A percentile compares a stretch with the other conserved stretches of the same genome.
phyloP scores from a whole-genome alignment of 2,329 filamentous ascomycete species.

The Rasamsonia emersonii region DNA sequence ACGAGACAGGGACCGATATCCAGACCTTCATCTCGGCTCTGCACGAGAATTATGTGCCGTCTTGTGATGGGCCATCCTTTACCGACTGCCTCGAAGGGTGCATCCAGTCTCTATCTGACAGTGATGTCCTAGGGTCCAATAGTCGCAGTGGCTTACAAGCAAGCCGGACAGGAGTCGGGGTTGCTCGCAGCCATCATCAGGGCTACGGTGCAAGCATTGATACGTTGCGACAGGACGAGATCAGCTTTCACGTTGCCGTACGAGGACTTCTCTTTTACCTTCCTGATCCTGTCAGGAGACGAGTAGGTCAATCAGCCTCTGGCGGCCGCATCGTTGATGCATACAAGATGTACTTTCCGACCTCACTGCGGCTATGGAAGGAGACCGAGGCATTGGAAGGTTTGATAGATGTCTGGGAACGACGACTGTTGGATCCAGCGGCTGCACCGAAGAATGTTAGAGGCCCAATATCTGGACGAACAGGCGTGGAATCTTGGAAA shows the following conservation, averaged over 20 bases:
- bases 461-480: constrained; percentile 1
- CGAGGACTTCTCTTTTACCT: constrained; percentile 78
- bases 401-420: constrained; percentile 44
- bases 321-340: constrained; percentile 45
- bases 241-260: constrained; percentile 84
- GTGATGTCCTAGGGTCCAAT: constrained; percentile 73
- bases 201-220: constrained; percentile 56
- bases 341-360: constrained; percentile 88
- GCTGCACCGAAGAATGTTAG: constrained; percentile 23
- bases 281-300: constrained; percentile 71
- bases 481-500: constrained; percentile 32
- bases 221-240: constrained; percentile 80
- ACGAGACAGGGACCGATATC: constrained; percentile 87
- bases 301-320: constrained; percentile 29
- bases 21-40: constrained; percentile 82
- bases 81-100: constrained; percentile 77
- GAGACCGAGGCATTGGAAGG: constrained; percentile 73
- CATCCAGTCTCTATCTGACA: constrained; percentile 76
- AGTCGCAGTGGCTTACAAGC: constrained; percentile 30
- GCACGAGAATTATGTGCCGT: constrained; percentile 88
- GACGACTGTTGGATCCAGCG: constrained; percentile 23
- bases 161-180: constrained; percentile 45
- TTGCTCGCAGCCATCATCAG: constrained; percentile 41
- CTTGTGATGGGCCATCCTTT: constrained; percentile 60
- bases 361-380: constrained; percentile 74